These are phyloP conservation scores for Leccinum fuscescens DNA, from an alignment of 1,284 basidiomycete genomes.

Conservation along the genomic window DNA sequence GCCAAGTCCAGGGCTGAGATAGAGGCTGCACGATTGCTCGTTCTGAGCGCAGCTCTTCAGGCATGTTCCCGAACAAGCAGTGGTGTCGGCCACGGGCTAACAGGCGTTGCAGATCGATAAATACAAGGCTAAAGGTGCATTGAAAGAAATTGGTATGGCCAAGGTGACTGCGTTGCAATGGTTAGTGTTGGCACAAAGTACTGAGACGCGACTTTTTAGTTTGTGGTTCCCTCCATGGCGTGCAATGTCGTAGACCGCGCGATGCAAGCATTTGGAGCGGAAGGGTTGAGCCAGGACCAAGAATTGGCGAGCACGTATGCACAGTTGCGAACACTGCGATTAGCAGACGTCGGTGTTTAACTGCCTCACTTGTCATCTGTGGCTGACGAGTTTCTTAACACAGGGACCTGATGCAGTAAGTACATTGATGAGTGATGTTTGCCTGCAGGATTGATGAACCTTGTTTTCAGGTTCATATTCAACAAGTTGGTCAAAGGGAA, in stretches of 20 bases:
- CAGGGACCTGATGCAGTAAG: conserved; percentile 82
- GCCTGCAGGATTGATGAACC: conserved; percentile 4
- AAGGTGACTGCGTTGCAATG: conserved; percentile 56
- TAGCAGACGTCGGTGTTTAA: conserved; percentile 74
- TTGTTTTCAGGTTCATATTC: conserved; percentile 75
- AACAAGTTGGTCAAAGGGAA: conserved; percentile 89
- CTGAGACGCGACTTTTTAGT: conserved; percentile 46
- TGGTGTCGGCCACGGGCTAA: conserved; percentile 7
- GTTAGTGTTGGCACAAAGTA: neutral
- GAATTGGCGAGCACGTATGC: conserved; percentile 80
- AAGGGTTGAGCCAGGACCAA: conserved; percentile 91
- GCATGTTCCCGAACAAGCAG: conserved; percentile 34
- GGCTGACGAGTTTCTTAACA: conserved; percentile 7
- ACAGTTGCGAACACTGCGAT: conserved; percentile 80
- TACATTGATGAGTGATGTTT: neutral
- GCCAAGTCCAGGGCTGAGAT: conserved; percentile 93
- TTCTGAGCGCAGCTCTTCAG: conserved; percentile 90
- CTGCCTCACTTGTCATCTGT: conserved; percentile 10
- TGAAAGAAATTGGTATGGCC: conserved; percentile 96
- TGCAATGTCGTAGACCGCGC: conserved; percentile 87
- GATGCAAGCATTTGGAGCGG: conserved; percentile 93
- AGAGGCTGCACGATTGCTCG: conserved; percentile 82
- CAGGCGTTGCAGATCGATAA: conserved; percentile 75
- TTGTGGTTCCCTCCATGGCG: conserved; percentile 89
- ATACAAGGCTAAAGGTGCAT: conserved; percentile 86